Evolutionary conservation across 306 rosid species (phyloP).

Genomic region (Macrotyloma uniflorum): DNA sequence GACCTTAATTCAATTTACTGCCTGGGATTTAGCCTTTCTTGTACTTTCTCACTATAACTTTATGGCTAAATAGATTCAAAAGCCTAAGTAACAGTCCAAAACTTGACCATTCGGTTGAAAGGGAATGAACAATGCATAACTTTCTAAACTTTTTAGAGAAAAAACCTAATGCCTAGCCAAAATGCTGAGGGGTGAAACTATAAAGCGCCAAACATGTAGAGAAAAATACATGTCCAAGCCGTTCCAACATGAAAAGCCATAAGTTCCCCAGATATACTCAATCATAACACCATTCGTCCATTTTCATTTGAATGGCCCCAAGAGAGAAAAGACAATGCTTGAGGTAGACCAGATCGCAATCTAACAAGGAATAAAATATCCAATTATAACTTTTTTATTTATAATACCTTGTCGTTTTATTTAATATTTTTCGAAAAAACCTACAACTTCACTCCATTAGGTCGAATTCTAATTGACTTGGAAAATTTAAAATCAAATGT

Average conservation of each 20-base stretch:
- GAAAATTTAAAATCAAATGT: neutral
- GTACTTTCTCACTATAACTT: conserved; percentile 51
- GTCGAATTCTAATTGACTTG: neutral
- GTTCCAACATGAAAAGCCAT: conserved; percentile 34
- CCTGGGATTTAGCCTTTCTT: conserved; percentile 36
- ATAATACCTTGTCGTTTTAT: neutral
- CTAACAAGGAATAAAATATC: neutral
- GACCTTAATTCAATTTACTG: conserved; percentile 53
- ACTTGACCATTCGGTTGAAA: conserved; percentile 36
- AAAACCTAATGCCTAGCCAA: conserved; percentile 36
- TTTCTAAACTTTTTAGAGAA: conserved; percentile 19
- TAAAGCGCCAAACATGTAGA: conserved; percentile 36
- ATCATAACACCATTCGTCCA: conserved; percentile 20
- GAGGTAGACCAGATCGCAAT: neutral
- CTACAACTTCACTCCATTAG: no score
- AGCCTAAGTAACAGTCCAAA: conserved; percentile 13
- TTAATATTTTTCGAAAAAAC: no score
- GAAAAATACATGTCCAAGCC: conserved; percentile 21
- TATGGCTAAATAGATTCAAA: conserved; percentile 40
- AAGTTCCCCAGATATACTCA: conserved; percentile 4
- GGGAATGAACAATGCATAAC: conserved; percentile 37
- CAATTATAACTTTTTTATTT: neutral
- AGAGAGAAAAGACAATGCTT: conserved; percentile 1
- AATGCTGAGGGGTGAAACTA: conserved; percentile 30
- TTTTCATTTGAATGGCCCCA: conserved; percentile 17